Conservation (phyloP, 2,329 filamentous ascomycete species). For the Aureobasidium musti region DNA sequence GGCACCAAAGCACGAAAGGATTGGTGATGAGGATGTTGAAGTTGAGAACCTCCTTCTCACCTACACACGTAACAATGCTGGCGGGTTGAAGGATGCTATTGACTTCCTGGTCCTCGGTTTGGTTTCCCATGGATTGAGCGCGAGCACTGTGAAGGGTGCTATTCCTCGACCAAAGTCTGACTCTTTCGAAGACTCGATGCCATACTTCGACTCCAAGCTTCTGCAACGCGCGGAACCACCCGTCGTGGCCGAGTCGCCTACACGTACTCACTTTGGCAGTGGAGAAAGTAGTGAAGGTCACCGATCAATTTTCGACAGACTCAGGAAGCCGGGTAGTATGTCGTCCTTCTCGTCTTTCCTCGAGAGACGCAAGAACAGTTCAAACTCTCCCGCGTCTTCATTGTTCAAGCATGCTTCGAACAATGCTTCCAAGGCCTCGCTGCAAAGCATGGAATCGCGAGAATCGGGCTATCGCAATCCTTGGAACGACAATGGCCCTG, state of each 20-base stretch:
- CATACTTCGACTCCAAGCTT: slow-evolving; percentile 95
- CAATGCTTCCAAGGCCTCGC: slow-evolving; percentile 89
- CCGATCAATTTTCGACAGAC: slow-evolving; percentile 83
- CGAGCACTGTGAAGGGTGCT: slow-evolving; percentile 83
- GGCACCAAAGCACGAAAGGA: slow-evolving; percentile 46
- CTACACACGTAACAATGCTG: slow-evolving; percentile 96
- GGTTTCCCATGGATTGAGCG: slow-evolving; percentile 85
- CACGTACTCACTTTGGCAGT: slow-evolving; percentile 79
- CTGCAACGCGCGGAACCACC: slow-evolving; percentile 86
- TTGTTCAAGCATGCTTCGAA: slow-evolving; percentile 88
- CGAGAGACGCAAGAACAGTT: slow-evolving; percentile 91
- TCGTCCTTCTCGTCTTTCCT: slow-evolving; percentile 95
- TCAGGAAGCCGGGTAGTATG: slow-evolving; percentile 93
- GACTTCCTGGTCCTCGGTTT: slow-evolving; percentile 88
- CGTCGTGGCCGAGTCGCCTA: slow-evolving; percentile 79
- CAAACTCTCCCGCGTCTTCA: slow-evolving; percentile 67
- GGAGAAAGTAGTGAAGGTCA: slow-evolving; percentile 68
- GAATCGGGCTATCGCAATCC: slow-evolving; percentile 85
- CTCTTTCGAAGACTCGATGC: slow-evolving; percentile 94
- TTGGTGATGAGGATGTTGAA: slow-evolving; percentile 46
- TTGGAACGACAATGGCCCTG: slow-evolving; percentile 97
- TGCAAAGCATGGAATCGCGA: slow-evolving; percentile 93
- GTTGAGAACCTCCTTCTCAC: slow-evolving; percentile 53
- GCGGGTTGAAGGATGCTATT: slow-evolving; percentile 91
- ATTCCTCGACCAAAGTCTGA: slow-evolving; percentile 98